Base-by-base conservation (phyloP, 1,139 yeast species). In the Scheffersomyces parashehatae region DNA sequence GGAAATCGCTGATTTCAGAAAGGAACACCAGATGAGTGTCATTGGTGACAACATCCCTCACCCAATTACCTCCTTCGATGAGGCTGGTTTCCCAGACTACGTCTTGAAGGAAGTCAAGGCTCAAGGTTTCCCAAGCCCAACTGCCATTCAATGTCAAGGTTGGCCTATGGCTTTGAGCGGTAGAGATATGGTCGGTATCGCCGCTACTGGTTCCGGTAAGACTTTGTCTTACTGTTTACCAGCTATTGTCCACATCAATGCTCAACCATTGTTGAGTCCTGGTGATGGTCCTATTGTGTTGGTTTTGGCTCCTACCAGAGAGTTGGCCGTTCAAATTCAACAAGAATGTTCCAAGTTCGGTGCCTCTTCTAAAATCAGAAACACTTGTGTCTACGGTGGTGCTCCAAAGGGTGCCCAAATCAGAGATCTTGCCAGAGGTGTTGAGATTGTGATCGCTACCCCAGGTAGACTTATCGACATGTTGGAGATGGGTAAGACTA, bases 151-250 rank as follows among this genome's bases (percentile, higher is more conserved):
- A 75, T 88, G 97, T 69, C 99, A 95, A 76, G 99, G 99, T 74
- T 93, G 99, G 99, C 99, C 99, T 51, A 93, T 93, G 99, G 99
- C 99, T 64, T 79, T 91, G 51, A 84, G 93, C 60, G 99, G 99
- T 76, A 87, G 98, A 74, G 98, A 93, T 69, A 88, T 93, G 91
- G 86, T 93, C 70, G 99, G 99, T 79, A 87, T 93, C 67, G 98
- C 99, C 47, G 86, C 97, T 56, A 93, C 99, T 56, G 99, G 99
- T 73, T 90, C 97, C 45, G 99, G 99, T 78, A 93, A 93, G 79
- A 93, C 99, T 51, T 79, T 93, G 59, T 88, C 97, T 37, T 93
- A 91, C 77, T 89, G 97, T 79, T 79, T 93, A 61, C 99, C 99
- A 53, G 85, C 95, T 51, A 91, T 93, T 66, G 97, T 93, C 45